These are phyloP conservation scores for Rhizopogon roseolus DNA, from an alignment of 768 basidiomycete species.

Conservation along the genomic window DNA sequence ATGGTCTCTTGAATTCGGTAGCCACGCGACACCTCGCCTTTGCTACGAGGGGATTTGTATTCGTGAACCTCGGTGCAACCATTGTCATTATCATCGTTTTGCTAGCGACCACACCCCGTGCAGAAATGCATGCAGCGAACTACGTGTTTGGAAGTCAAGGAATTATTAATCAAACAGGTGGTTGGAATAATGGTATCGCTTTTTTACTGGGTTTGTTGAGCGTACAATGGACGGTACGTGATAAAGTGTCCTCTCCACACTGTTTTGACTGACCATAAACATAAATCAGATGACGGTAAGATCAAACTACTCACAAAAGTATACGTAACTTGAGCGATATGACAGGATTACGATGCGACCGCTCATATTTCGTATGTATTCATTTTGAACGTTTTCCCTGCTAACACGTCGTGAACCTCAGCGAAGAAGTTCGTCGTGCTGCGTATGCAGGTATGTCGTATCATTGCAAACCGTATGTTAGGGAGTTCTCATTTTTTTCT, in stretches of 20 bases:
- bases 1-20: conserved; percentile 66
- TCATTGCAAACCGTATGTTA: conserved; percentile 16
- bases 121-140: conserved; percentile 73
- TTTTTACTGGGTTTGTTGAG: conserved; percentile 82
- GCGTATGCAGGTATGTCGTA: conserved; percentile 60
- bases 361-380: conserved; percentile 72
- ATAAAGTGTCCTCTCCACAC: not conserved
- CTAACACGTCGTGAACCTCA: conserved; percentile 17
- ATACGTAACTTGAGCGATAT: not conserved
- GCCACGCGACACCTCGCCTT: conserved; percentile 72
- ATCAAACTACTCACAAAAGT: not conserved
- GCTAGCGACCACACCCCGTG: conserved; percentile 64
- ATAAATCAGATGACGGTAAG: conserved; percentile 50
- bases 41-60: conserved; percentile 75
- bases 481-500: not conserved
- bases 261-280: not conserved
- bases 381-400: not conserved
- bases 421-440: conserved; percentile 76
- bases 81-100: conserved; percentile 83
- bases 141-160: conserved; percentile 79
- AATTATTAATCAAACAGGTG: conserved; percentile 76
- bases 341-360: conserved; percentile 73
- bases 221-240: conserved; percentile 81
- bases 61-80: conserved; percentile 82
- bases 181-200: conserved; percentile 73